Evolutionary conservation across 2,329 filamentous ascomycete species (phyloP).

Genomic region (Orbilia blumenaviensis): DNA sequence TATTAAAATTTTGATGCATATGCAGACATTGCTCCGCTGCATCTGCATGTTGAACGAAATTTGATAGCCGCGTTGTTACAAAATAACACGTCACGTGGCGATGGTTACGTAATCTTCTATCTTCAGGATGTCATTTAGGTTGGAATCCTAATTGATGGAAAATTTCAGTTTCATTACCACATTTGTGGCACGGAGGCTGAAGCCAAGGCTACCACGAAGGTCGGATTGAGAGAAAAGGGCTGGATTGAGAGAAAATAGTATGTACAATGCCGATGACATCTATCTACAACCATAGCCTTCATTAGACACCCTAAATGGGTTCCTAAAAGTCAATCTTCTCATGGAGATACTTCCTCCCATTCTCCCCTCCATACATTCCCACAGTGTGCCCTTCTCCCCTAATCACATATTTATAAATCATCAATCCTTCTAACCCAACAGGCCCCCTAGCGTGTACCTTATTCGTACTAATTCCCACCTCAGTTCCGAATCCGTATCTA

Average conservation of each 20-base stretch:
- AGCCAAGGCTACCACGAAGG: no score
- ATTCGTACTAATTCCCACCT: slow-evolving; percentile 98
- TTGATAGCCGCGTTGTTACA: no score
- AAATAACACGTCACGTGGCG: no score
- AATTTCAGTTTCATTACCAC: no score
- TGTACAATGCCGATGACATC: neutral
- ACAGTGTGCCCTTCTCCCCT: slow-evolving; percentile 76
- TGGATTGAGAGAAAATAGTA: neutral
- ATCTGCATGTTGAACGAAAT: no score
- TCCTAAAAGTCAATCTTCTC: slow-evolving; percentile 37
- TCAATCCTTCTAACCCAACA: slow-evolving; percentile 91
- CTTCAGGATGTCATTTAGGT: no score
- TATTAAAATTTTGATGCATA: no score
- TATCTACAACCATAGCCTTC: neutral
- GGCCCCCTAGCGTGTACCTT: slow-evolving; percentile 96
- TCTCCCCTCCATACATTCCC: slow-evolving; percentile 35
- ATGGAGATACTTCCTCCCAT: slow-evolving; percentile 48
- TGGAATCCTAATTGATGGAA: no score
- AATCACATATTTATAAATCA: slow-evolving; percentile 97
- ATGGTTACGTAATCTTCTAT: no score
- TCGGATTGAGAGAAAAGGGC: no score
- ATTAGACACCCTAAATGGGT: neutral
- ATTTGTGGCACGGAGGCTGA: no score
- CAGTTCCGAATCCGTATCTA: slow-evolving; percentile 96
- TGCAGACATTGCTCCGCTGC: no score